Conservation (phyloP, 2,329 filamentous ascomycete species). For the Akanthomyces muscarius region DNA sequence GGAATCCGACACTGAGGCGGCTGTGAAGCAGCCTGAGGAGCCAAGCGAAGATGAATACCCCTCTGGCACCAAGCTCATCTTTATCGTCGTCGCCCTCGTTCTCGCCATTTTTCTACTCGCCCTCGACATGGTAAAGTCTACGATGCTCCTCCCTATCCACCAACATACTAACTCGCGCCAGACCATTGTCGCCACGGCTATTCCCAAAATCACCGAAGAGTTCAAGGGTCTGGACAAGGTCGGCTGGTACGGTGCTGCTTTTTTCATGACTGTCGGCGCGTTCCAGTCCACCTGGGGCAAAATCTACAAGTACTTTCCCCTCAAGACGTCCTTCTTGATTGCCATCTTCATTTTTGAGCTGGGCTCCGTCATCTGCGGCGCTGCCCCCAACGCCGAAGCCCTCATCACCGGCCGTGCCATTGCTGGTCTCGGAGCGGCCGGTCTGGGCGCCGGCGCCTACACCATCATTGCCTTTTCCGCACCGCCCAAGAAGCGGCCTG, state of each 20-base stretch:
- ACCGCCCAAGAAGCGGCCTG: conserved; percentile 22
- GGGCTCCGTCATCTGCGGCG: conserved; percentile 42
- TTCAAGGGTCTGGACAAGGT: conserved; percentile 42
- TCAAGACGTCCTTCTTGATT: conserved; percentile 40
- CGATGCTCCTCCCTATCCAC: no score
- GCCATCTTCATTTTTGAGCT: conserved; percentile 45
- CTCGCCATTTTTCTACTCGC: conserved; percentile 19
- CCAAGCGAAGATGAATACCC: conserved; percentile 14
- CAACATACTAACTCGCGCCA: conserved; percentile 17
- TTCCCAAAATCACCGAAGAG: conserved; percentile 45
- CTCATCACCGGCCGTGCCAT: conserved; percentile 46
- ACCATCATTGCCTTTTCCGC: conserved; percentile 41
- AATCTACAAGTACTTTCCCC: conserved; percentile 41
- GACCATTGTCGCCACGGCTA: conserved; percentile 47
- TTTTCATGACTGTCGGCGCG: conserved; percentile 38
- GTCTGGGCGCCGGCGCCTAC: conserved; percentile 41
- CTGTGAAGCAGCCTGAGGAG: neutral
- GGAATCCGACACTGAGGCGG: neutral
- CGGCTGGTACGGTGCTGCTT: conserved; percentile 51
- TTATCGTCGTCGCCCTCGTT: conserved; percentile 20
- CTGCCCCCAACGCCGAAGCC: conserved; percentile 34
- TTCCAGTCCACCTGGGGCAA: conserved; percentile 38
- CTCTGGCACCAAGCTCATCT: conserved; percentile 14
- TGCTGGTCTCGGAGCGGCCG: conserved; percentile 40
- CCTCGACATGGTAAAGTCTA: conserved; percentile 18